A percentile compares a stretch with the other conserved stretches of the same genome.
These are phyloP conservation scores for Fraxinus albicans DNA, from an alignment of 305 asterid species.

Conservation along the genomic window DNA sequence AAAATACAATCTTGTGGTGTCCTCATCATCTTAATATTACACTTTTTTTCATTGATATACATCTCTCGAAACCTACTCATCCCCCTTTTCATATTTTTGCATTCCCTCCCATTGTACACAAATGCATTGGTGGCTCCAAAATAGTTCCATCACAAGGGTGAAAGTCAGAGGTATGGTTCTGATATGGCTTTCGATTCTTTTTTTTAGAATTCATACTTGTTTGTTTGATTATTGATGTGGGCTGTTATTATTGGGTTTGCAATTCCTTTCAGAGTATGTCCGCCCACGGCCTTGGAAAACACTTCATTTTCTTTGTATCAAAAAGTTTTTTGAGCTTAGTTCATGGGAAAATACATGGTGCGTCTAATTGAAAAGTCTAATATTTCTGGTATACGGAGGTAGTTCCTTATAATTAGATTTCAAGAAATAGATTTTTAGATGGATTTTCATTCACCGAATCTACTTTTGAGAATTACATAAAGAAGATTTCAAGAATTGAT, in stretches of 20 bases:
- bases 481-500: conserved; percentile 8
- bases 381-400: conserved; percentile 16
- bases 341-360: not conserved
- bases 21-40: too few species aligned
- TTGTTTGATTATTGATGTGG: not conserved
- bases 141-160: not conserved
- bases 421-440: not conserved
- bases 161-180: not conserved
- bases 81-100: not conserved
- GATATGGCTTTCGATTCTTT: not conserved
- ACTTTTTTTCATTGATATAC: too few species aligned
- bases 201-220: not conserved
- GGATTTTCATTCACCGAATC: not conserved
- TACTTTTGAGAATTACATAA: conserved; percentile 4
- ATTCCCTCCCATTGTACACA: not conserved
- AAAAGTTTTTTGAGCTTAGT: conserved; percentile 2
- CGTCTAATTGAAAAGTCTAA: not conserved
- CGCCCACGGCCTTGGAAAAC: too few species aligned
- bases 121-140: not conserved
- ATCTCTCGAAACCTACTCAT: not conserved
- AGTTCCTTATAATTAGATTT: not conserved
- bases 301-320: conserved; percentile 13
- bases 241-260: not conserved
- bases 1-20: too few species aligned
- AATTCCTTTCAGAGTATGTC: not conserved